Evolutionary conservation across 352 stramenopile species (phyloP).

Genomic region (Globisporangium middletonii): DNA sequence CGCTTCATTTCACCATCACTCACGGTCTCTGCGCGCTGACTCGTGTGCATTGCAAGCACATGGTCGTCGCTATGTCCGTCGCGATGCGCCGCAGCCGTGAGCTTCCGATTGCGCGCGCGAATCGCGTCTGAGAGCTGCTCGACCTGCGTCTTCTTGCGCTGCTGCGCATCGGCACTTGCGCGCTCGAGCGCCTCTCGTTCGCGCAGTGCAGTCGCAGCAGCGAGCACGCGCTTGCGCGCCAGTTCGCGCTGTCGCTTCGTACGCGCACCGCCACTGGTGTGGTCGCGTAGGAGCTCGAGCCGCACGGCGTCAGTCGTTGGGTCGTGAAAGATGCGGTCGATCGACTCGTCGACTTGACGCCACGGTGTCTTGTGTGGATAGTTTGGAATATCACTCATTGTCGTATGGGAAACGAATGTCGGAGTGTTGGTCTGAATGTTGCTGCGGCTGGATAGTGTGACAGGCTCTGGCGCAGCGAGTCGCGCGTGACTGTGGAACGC

Average conservation of each 20-base stretch:
- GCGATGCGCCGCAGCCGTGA: background rate
- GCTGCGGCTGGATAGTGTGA: background rate
- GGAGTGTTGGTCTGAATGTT: background rate
- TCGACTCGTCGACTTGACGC: constrained; percentile 38
- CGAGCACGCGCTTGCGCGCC: constrained; percentile 35
- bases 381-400: background rate
- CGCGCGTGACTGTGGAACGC: constrained; percentile 8
- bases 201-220: constrained; percentile 34
- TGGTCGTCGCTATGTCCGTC: too few species aligned
- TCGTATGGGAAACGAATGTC: background rate
- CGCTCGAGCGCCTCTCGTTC: constrained; percentile 22
- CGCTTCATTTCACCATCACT: background rate
- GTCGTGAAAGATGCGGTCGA: constrained; percentile 57
- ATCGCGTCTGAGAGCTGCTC: constrained; percentile 49
- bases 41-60: too few species aligned
- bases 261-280: constrained; percentile 5
- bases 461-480: background rate
- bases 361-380: constrained; percentile 11
- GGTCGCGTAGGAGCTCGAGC: constrained; percentile 28
- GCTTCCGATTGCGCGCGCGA: constrained; percentile 40
- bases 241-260: constrained; percentile 34
- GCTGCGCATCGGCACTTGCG: background rate
- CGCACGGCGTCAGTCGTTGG: constrained; percentile 44
- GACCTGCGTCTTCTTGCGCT: constrained; percentile 36
- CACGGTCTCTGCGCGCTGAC: background rate